A percentile compares a stretch with the other conserved stretches of the same genome.
phyloP scores from a whole-genome alignment of 768 basidiomycete species.

The Hygrocybe punicea region DNA sequence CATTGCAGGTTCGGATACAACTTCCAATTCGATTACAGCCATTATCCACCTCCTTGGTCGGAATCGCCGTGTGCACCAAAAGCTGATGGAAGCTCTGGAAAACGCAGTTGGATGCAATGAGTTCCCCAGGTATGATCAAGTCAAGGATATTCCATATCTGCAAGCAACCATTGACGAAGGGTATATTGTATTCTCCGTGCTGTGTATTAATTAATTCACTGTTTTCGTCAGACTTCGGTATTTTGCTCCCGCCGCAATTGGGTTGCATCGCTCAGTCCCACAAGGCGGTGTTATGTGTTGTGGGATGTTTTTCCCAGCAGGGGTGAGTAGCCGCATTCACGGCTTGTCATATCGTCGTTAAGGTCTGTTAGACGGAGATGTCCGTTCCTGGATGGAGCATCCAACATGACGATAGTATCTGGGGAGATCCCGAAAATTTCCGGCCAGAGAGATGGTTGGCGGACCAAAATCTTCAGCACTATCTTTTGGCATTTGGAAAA shows the following conservation, averaged over 20 bases:
- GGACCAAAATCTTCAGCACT: slow-evolving; percentile 16
- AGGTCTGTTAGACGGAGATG: slow-evolving; percentile 26
- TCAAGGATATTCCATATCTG: slow-evolving; percentile 29
- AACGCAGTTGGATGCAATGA: slow-evolving; percentile 10
- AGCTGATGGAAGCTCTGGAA: slow-evolving; percentile 18
- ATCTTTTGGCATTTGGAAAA: slow-evolving; percentile 33
- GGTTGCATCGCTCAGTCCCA: slow-evolving; percentile 34
- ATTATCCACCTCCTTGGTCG: slow-evolving; percentile 26
- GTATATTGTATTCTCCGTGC: slow-evolving; percentile 5
- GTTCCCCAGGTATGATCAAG: slow-evolving; percentile 17
- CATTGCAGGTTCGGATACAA: slow-evolving; percentile 30
- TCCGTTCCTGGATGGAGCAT: slow-evolving; percentile 36
- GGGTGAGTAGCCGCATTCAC: slow-evolving; percentile 18
- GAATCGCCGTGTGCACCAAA: slow-evolving; percentile 22
- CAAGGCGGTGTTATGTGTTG: slow-evolving; percentile 22
- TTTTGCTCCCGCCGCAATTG: slow-evolving; percentile 37
- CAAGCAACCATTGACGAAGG: slow-evolving; percentile 29
- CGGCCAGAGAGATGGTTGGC: slow-evolving; percentile 39
- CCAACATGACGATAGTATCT: slow-evolving; percentile 28
- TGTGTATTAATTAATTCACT: not conserved
- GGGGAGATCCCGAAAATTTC: slow-evolving; percentile 35
- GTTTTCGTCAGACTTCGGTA: slow-evolving; percentile 25
- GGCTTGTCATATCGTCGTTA: not conserved
- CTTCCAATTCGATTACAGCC: slow-evolving; percentile 31
- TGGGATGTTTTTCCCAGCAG: slow-evolving; percentile 28